A percentile compares a stretch with the other conserved stretches of the same genome.
phyloP scores from a whole-genome alignment of 257 asterid species.

The Scutellaria galericulata region DNA sequence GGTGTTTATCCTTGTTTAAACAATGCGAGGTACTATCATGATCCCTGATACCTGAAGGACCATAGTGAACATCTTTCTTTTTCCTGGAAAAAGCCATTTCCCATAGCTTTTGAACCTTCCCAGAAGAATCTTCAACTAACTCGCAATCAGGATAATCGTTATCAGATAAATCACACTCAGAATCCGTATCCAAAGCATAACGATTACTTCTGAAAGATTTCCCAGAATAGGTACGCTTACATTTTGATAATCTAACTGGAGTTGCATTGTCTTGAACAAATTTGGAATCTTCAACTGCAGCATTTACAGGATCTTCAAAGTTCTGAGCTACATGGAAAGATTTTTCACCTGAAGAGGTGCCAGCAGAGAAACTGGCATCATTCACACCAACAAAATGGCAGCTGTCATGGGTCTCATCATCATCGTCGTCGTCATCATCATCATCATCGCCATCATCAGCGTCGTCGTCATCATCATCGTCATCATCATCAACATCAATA shows the following conservation, averaged over 20 bases:
- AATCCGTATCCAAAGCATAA: constrained; percentile 56
- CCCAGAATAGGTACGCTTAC: constrained; percentile 93
- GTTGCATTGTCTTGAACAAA: constrained; percentile 52
- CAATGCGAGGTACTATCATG: constrained; percentile 38
- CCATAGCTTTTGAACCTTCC: constrained; percentile 75
- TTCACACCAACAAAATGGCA: constrained; percentile 37
- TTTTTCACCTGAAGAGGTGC: constrained; percentile 54
- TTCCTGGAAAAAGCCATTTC: constrained; percentile 75
- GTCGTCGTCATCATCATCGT: constrained; percentile 82
- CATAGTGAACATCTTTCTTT: constrained; percentile 43
- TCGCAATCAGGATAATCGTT: constrained; percentile 64
- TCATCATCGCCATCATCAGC: too few species aligned
- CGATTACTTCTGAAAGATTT: constrained; percentile 49
- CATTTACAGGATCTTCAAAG: constrained; percentile 36
- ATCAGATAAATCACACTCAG: constrained; percentile 55
- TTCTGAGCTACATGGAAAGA: constrained; percentile 34
- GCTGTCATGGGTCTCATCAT: constrained; percentile 60
- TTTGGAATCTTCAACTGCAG: constrained; percentile 47
- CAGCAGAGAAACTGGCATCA: constrained; percentile 35
- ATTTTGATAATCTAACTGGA: constrained; percentile 82
- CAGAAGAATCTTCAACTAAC: constrained; percentile 70
- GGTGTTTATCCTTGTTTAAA: constrained; percentile 30
- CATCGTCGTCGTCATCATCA: constrained; percentile 14
- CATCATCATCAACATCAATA: constrained; percentile 94
- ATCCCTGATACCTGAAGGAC: constrained; percentile 43